Percentiles rank a stretch among this genome's conserved stretches.
Conservation (phyloP, 306 rosid genomes). For the Boehmeria nivea region DNA sequence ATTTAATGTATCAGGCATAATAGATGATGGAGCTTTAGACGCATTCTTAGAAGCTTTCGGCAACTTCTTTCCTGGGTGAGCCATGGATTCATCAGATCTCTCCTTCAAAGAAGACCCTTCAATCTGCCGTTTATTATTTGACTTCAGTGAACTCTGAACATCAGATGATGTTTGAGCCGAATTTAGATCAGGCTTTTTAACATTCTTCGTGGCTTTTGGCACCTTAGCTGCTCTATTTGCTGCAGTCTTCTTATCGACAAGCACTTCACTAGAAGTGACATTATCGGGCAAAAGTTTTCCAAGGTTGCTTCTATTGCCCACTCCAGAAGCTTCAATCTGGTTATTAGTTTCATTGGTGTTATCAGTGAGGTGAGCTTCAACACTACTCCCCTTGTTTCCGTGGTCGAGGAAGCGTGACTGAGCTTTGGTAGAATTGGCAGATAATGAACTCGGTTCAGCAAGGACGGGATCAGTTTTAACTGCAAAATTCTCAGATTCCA, state of each 20-base stretch:
- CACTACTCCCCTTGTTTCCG: too few relatives aligned
- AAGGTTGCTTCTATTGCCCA: slow-evolving; percentile 5
- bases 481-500: too few relatives aligned
- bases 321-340: slow-evolving; percentile 8
- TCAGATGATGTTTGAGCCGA: slow-evolving; percentile 7
- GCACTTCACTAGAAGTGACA: slow-evolving; percentile 20
- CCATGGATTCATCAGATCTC: slow-evolving; percentile 15
- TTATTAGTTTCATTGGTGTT: slow-evolving; percentile 17
- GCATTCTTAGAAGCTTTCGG: too few relatives aligned
- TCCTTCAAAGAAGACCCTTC: slow-evolving; percentile 20
- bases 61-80: slow-evolving; percentile 31
- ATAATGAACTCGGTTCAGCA: too few relatives aligned
- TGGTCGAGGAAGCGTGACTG: too few relatives aligned
- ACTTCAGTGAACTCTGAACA: slow-evolving; percentile 14
- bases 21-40: slow-evolving; percentile 26
- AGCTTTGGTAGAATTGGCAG: too few relatives aligned
- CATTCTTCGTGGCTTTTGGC: slow-evolving; percentile 16
- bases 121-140: slow-evolving; percentile 16
- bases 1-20: slow-evolving; percentile 31
- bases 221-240: slow-evolving; percentile 4
- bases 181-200: neutral
- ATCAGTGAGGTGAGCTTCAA: too few relatives aligned
- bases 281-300: slow-evolving; percentile 21
- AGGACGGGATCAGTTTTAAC: slow-evolving; percentile 18
- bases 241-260: slow-evolving; percentile 17